A percentile compares a stretch with the other conserved stretches of the same genome.
phyloP scores from a whole-genome alignment of 306 rosid genomes.

The Citrullus colocynthis region DNA sequence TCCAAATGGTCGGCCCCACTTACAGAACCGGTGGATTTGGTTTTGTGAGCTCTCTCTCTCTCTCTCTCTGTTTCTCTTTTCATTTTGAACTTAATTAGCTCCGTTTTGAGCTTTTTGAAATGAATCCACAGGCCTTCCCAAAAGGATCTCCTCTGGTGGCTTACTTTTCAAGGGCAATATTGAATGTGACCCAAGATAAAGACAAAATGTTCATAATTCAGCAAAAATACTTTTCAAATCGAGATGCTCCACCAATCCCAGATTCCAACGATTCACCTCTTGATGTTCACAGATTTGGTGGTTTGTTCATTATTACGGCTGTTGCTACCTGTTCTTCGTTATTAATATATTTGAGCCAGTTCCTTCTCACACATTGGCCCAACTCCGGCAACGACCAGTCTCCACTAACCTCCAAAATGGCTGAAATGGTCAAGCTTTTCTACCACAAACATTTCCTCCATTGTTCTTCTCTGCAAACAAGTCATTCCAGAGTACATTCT shows the following conservation, averaged over 20 bases:
- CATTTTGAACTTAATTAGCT: neutral
- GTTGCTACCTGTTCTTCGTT: neutral
- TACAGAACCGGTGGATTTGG: conserved; percentile 36
- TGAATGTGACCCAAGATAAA: conserved; percentile 18
- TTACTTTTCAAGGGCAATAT: conserved; percentile 30
- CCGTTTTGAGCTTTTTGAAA: neutral
- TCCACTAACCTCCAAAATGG: neutral
- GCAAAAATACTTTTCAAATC: neutral
- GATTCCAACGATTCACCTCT: neutral
- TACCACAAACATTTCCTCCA: neutral
- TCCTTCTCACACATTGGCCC: neutral
- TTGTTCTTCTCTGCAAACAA: neutral
- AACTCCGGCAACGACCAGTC: neutral
- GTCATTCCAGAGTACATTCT: neutral
- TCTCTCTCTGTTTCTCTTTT: neutral
- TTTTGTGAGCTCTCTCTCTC: conserved; percentile 20
- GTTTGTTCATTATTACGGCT: neutral
- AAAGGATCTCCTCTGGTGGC: conserved; percentile 26
- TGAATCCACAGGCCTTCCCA: conserved; percentile 27
- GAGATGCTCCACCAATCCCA: neutral
- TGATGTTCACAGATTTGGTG: neutral
- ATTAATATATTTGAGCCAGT: neutral
- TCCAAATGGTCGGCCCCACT: conserved; percentile 25
- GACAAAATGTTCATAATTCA: neutral
- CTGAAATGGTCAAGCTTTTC: neutral